Conservation (phyloP, 2,329 filamentous ascomycete genomes). For the Penicillium expansum region DNA sequence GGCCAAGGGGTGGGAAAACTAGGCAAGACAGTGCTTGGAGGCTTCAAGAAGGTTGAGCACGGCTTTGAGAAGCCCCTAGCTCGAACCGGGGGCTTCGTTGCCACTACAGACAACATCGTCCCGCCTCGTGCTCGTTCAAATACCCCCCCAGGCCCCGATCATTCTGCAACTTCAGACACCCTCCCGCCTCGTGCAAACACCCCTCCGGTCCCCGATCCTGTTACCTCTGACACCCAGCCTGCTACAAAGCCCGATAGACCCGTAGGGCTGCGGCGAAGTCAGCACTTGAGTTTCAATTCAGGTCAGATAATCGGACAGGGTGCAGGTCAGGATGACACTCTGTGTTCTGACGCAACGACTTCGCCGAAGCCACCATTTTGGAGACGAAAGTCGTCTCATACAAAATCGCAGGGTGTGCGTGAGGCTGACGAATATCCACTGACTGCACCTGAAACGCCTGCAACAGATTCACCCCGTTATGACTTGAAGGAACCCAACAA, state of each 20-base stretch:
- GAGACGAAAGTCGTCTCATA: slow-evolving; percentile 35
- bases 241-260: slow-evolving; percentile 3
- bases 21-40: slow-evolving; percentile 46
- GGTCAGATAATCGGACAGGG: background rate
- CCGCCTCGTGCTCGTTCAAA: slow-evolving; percentile 7
- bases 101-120: slow-evolving; percentile 7
- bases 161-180: background rate
- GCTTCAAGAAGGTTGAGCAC: slow-evolving; percentile 41
- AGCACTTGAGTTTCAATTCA: background rate
- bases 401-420: slow-evolving; percentile 22
- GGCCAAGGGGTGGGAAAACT: slow-evolving; percentile 49
- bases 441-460: slow-evolving; percentile 33
- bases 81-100: slow-evolving; percentile 35
- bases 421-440: slow-evolving; percentile 39
- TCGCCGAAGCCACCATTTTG: slow-evolving; percentile 33
- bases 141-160: slow-evolving; percentile 5
- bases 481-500: slow-evolving; percentile 8
- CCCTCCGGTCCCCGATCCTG: slow-evolving; percentile 5
- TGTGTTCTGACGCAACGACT: slow-evolving; percentile 3
- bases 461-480: slow-evolving; percentile 4
- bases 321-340: background rate
- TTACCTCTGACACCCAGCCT: slow-evolving; percentile 1
- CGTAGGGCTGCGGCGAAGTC: slow-evolving; percentile 2
- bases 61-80: slow-evolving; percentile 37
- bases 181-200: background rate